Evolutionary conservation across 306 rosid genomes (phyloP).

Genomic region (Cyclanthera cordifolia): DNA sequence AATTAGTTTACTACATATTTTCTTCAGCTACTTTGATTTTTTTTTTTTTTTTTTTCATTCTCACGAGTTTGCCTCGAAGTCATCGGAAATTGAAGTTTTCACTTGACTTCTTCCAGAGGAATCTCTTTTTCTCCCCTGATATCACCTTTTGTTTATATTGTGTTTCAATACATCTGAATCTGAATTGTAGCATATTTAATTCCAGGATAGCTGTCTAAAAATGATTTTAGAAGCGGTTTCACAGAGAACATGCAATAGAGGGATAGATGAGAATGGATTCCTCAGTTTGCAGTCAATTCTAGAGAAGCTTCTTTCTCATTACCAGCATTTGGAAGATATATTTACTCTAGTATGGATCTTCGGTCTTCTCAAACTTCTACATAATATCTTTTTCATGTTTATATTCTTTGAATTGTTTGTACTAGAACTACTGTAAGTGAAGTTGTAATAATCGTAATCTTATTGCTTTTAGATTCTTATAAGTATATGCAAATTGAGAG

Average conservation of each 20-base stretch:
- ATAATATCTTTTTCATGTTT: background rate
- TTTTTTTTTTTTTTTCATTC: slow-evolving; percentile 7
- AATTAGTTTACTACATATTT: background rate
- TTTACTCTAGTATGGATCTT: slow-evolving; percentile 43
- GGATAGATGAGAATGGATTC: slow-evolving; percentile 48
- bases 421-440: background rate
- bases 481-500: background rate
- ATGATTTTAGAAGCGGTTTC: slow-evolving; percentile 66
- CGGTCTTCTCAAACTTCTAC: slow-evolving; percentile 13
- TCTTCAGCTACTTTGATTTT: background rate
- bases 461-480: background rate
- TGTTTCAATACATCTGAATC: background rate
- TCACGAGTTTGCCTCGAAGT: slow-evolving; percentile 7
- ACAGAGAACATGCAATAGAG: slow-evolving; percentile 31
- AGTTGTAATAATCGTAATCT: background rate
- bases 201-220: slow-evolving; percentile 55
- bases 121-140: background rate
- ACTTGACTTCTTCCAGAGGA: background rate
- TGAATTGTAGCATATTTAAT: slow-evolving; percentile 17
- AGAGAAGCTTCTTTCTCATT: slow-evolving; percentile 69
- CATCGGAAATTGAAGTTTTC: background rate
- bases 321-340: slow-evolving; percentile 44
- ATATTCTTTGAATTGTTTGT: background rate
- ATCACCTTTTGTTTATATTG: background rate
- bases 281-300: slow-evolving; percentile 67